Conservation (phyloP, 2,329 filamentous ascomycete species). For the Fusarium euwallaceae region DNA sequence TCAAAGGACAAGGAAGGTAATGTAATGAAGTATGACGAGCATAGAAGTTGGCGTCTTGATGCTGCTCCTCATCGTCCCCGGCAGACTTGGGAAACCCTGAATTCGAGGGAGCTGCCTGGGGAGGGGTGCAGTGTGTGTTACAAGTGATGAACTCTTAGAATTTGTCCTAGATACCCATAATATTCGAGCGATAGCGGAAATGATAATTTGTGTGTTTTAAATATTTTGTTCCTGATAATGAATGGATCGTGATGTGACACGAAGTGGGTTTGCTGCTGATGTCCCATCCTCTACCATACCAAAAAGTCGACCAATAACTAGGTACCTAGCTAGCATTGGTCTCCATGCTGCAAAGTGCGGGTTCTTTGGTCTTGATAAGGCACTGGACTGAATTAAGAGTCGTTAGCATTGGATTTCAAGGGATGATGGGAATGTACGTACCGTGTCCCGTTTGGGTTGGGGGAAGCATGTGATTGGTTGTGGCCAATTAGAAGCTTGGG, state of each 20-base stretch:
- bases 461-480: constrained; percentile 39
- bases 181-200: constrained; percentile 15
- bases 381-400: not conserved
- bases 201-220: not conserved
- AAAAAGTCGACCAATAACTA: not conserved
- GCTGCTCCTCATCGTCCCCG: not conserved
- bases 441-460: constrained; percentile 19
- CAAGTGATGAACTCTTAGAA: constrained; percentile 11
- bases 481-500: constrained; percentile 40
- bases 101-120: not conserved
- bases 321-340: not conserved
- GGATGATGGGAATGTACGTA: not conserved
- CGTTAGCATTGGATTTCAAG: constrained; percentile 1
- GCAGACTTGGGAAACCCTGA: not conserved
- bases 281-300: not conserved
- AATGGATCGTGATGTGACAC: not conserved
- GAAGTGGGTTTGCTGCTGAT: not conserved
- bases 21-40: not conserved
- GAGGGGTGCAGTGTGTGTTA: constrained; percentile 5
- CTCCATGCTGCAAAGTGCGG: not conserved
- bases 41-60: constrained; percentile 6
- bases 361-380: not conserved
- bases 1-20: not conserved
- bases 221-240: not conserved
- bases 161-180: constrained; percentile 29